phyloP scores from a whole-genome alignment of 78 protist genomes.

The slime mould (Dictyostelium discoideum) region DNA sequence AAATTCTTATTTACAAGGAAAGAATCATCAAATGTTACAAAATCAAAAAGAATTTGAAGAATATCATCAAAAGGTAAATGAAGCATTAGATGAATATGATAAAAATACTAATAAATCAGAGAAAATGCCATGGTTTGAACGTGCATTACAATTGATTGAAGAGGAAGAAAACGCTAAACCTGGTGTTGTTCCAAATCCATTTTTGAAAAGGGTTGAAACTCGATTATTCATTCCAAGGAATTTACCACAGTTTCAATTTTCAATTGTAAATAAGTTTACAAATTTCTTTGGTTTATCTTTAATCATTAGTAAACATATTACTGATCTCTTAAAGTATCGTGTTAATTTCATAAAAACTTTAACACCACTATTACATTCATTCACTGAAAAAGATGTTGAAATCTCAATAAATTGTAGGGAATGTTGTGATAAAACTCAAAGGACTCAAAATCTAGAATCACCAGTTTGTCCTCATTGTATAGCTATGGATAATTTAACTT shows the following conservation, averaged over 20 bases:
- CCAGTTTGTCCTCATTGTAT: conserved; percentile 43
- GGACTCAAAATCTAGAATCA: not conserved
- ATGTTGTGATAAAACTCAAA: not conserved
- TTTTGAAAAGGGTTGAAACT: not conserved
- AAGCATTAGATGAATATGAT: not conserved
- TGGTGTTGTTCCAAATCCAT: not conserved
- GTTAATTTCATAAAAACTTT: not conserved
- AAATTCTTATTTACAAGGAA: not conserved
- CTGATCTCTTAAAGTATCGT: not conserved
- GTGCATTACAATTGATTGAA: conserved; percentile 4
- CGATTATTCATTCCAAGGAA: not conserved
- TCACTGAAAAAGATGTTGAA: conserved; percentile 24
- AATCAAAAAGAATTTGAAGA: not conserved
- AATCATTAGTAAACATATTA: not conserved
- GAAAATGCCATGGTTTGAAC: not conserved
- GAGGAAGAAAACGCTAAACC: not conserved
- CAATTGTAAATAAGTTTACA: not conserved
- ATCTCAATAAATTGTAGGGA: conserved; percentile 24
- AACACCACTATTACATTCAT: conserved; percentile 21
- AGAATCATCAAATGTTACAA: not conserved
- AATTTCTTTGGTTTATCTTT: conserved; percentile 10
- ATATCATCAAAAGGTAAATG: not conserved
- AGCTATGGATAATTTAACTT: not conserved
- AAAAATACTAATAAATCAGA: not conserved
- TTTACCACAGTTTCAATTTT: not conserved